These are phyloP conservation scores for Aspergillus brasiliensis DNA, from an alignment of 2,329 filamentous ascomycete species.

Conservation along the genomic window DNA sequence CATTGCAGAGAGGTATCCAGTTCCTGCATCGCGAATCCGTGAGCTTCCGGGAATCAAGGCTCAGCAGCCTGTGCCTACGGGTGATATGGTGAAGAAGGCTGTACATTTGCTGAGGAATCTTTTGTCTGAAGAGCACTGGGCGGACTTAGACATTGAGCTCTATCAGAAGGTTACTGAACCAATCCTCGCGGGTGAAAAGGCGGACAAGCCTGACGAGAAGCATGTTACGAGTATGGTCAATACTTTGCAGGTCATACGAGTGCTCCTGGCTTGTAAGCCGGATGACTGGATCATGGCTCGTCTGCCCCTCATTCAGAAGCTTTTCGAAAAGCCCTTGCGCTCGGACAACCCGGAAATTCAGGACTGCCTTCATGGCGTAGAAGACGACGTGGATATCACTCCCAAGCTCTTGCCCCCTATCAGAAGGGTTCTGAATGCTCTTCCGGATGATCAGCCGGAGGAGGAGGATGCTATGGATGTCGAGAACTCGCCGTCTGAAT, in stretches of 20 bases:
- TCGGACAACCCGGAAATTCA: conserved; percentile 91
- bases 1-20: conserved; percentile 79
- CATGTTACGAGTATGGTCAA: conserved; percentile 89
- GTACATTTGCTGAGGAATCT: conserved; percentile 80
- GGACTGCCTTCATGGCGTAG: conserved; percentile 79
- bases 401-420: conserved; percentile 74
- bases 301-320: conserved; percentile 75
- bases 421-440: conserved; percentile 80
- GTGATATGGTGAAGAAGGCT: conserved; percentile 83
- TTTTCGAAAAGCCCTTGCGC: conserved; percentile 84
- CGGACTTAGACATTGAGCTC: conserved; percentile 85
- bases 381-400: conserved; percentile 69
- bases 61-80: conserved; percentile 57
- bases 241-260: conserved; percentile 85
- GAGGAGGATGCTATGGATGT: conserved; percentile 82
- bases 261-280: conserved; percentile 82
- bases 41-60: conserved; percentile 54
- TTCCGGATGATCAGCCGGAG: conserved; percentile 78
- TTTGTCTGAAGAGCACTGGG: conserved; percentile 85
- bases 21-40: conserved; percentile 69
- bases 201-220: conserved; percentile 78
- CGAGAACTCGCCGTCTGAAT: conserved; percentile 76
- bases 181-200: conserved; percentile 80
- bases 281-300: conserved; percentile 89
- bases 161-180: conserved; percentile 88